Evolutionary conservation across 2,329 filamentous ascomycete genomes (phyloP).

Genomic region (Botrytis porri): DNA sequence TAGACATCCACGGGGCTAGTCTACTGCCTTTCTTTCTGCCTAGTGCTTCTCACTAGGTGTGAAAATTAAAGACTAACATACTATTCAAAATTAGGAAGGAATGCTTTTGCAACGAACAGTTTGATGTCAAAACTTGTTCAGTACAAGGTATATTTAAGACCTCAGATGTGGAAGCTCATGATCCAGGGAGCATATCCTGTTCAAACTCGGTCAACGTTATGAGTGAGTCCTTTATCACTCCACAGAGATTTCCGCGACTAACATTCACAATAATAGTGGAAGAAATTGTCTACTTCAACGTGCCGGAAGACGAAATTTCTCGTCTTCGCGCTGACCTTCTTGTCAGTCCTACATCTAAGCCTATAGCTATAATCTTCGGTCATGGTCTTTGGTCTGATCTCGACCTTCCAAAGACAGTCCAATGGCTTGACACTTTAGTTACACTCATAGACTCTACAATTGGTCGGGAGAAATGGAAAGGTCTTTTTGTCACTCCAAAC

Average conservation of each 20-base stretch:
- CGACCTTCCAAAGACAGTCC: slow-evolving; percentile 42
- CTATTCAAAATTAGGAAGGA: slow-evolving; percentile 34
- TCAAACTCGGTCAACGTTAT: slow-evolving; percentile 41
- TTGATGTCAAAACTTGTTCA: slow-evolving; percentile 49
- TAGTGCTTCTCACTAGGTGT: neutral
- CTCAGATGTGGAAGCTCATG: slow-evolving; percentile 44
- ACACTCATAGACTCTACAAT: slow-evolving; percentile 31
- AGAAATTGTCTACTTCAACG: slow-evolving; percentile 45
- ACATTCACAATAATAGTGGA: slow-evolving; percentile 35
- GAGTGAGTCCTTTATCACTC: slow-evolving; percentile 30
- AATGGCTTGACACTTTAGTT: slow-evolving; percentile 43
- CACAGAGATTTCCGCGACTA: neutral
- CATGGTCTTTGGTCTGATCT: slow-evolving; percentile 50
- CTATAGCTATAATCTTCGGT: slow-evolving; percentile 46
- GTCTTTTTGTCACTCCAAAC: slow-evolving; percentile 45
- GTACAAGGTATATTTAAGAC: slow-evolving; percentile 50
- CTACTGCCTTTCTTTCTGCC: too few relatives aligned
- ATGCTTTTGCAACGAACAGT: slow-evolving; percentile 50
- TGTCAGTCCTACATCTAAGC: slow-evolving; percentile 22
- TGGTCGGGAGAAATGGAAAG: slow-evolving; percentile 25
- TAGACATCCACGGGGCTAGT: neutral
- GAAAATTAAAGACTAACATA: neutral
- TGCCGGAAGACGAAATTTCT: slow-evolving; percentile 42
- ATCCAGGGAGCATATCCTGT: slow-evolving; percentile 44
- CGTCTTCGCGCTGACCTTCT: slow-evolving; percentile 42